Conservation (phyloP, 2,329 filamentous ascomycete species). For the Ploettnerulaceae sp. region DNA sequence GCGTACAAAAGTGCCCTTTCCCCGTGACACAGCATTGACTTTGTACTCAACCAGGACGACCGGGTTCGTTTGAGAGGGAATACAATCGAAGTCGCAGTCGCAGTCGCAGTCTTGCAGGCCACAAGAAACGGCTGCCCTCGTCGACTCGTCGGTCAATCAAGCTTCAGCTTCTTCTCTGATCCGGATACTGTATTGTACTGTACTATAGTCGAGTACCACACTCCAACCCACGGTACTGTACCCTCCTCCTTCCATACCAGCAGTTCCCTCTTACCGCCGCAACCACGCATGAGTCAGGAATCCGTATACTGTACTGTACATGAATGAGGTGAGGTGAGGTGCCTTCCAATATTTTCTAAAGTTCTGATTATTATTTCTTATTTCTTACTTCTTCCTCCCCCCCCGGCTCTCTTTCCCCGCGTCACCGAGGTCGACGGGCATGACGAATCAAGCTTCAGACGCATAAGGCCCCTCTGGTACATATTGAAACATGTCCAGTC, state of each 20-base stretch:
- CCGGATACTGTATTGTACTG: constrained; percentile 4
- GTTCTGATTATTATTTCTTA: not conserved
- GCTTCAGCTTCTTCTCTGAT: constrained; percentile 9
- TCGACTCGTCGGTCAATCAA: constrained; percentile 11
- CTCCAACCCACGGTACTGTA: not conserved
- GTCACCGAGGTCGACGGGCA: not conserved
- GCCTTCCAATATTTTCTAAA: not conserved
- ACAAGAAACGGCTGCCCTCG: constrained; percentile 10
- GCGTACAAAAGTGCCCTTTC: not conserved
- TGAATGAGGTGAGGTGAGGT: too few relatives aligned
- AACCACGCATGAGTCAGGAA: not conserved
- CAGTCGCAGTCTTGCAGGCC: too few relatives aligned
- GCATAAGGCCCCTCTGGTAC: too few relatives aligned
- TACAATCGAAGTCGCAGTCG: too few relatives aligned
- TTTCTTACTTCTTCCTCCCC: not conserved
- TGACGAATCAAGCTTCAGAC: too few relatives aligned
- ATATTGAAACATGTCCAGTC: too few relatives aligned
- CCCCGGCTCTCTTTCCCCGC: not conserved
- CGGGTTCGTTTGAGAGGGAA: too few relatives aligned
- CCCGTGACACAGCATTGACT: constrained; percentile 1
- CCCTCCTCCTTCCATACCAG: too few relatives aligned
- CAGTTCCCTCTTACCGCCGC: not conserved
- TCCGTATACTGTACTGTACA: not conserved
- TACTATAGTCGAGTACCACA: not conserved
- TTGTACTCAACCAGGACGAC: too few relatives aligned